Conservation (phyloP, 2,329 filamentous ascomycete genomes). For the Helminthosporium solani region DNA sequence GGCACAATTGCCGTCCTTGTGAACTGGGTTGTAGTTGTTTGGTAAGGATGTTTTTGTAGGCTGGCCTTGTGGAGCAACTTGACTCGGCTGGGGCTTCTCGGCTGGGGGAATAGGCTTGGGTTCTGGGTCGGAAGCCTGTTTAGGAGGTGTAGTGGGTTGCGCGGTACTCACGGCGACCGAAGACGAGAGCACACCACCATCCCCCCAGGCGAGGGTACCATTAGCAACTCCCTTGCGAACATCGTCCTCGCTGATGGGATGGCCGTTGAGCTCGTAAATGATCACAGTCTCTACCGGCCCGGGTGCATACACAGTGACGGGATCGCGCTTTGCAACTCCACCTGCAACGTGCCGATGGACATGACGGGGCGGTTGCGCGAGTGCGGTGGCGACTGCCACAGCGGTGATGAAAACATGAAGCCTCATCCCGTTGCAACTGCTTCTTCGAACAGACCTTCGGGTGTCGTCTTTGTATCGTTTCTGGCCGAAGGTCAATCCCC, state of each 20-base stretch:
- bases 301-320: slow-evolving; percentile 51
- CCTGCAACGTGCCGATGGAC: slow-evolving; percentile 49
- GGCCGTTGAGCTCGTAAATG: slow-evolving; percentile 70
- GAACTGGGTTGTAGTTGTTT: slow-evolving; percentile 21
- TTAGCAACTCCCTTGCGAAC: slow-evolving; percentile 71
- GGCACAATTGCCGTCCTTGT: slow-evolving; percentile 22
- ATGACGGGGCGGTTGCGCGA: slow-evolving; percentile 60
- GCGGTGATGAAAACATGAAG: slow-evolving; percentile 37
- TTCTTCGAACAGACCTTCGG: slow-evolving; percentile 2
- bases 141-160: slow-evolving; percentile 18
- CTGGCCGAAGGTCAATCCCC: slow-evolving; percentile 8
- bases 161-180: slow-evolving; percentile 17
- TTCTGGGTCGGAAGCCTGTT: slow-evolving; percentile 3
- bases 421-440: slow-evolving; percentile 37
- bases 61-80: slow-evolving; percentile 3
- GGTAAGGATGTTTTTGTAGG: slow-evolving; percentile 13
- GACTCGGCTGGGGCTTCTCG: slow-evolving; percentile 9
- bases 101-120: slow-evolving; percentile 5
- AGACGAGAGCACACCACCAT: slow-evolving; percentile 56
- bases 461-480: neutral
- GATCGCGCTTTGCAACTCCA: slow-evolving; percentile 48
- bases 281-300: slow-evolving; percentile 63
- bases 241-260: slow-evolving; percentile 60
- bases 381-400: slow-evolving; percentile 50
- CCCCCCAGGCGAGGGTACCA: slow-evolving; percentile 64